Conservation (phyloP, 805 yeast species). For the Pichia thaimueangensis region DNA sequence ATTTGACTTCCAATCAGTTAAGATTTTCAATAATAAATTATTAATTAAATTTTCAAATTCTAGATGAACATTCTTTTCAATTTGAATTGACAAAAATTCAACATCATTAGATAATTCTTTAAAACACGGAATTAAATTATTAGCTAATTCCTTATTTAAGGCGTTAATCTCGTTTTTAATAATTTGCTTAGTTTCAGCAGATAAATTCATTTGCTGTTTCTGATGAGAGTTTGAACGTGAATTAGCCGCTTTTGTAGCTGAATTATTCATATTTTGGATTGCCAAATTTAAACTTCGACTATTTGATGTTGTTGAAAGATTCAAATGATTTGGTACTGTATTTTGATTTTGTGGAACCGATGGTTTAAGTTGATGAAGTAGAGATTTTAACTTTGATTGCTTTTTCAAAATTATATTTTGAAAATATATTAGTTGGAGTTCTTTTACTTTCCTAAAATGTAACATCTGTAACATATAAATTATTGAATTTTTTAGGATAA, state of each 20-base stretch:
- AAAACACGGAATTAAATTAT: constrained; percentile 45
- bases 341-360: neutral
- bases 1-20: constrained; percentile 21
- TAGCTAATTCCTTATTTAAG: constrained; percentile 21
- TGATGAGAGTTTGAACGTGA: too few relatives aligned
- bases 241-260: neutral
- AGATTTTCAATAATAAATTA: constrained; percentile 13
- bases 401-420: constrained; percentile 32
- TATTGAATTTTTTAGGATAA: constrained; percentile 41
- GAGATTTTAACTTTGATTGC: constrained; percentile 29
- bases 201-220: too few relatives aligned
- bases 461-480: constrained; percentile 38
- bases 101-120: constrained; percentile 39
- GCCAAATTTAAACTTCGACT: constrained; percentile 30
- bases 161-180: constrained; percentile 16
- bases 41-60: constrained; percentile 17
- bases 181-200: constrained; percentile 6
- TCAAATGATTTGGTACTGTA: neutral
- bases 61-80: constrained; percentile 33
- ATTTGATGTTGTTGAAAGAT: constrained; percentile 13
- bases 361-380: too few relatives aligned
- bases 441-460: constrained; percentile 45
- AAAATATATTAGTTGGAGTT: constrained; percentile 41
- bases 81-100: constrained; percentile 35
- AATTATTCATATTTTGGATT: constrained; percentile 18